Evolutionary conservation across 306 rosid genomes (phyloP).

Genomic region (Hippophae gyantsensis): DNA sequence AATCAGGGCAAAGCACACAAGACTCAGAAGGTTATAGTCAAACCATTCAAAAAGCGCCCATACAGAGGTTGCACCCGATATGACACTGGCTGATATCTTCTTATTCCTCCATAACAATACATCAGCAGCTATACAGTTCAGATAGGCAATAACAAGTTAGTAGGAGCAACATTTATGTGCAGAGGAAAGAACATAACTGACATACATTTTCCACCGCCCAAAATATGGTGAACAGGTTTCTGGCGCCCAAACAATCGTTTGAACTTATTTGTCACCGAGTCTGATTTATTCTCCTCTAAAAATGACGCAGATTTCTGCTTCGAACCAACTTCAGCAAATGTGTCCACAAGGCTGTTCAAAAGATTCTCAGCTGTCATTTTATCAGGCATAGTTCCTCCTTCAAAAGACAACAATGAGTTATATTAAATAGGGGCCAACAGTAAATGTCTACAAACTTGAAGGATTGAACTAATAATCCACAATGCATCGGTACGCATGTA

Average conservation of each 20-base stretch:
- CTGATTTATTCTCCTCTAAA: slow-evolving; percentile 52
- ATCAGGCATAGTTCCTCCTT: slow-evolving; percentile 57
- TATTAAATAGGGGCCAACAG: slow-evolving; percentile 2
- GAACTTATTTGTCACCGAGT: slow-evolving; percentile 36
- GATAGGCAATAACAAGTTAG: slow-evolving; percentile 9
- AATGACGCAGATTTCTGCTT: slow-evolving; percentile 39
- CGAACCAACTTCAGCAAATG: slow-evolving; percentile 34
- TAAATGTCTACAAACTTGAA: slow-evolving; percentile 8
- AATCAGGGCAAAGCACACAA: slow-evolving; percentile 48
- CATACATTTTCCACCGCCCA: slow-evolving; percentile 94
- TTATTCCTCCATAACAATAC: slow-evolving; percentile 95
- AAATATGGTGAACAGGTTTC: slow-evolving; percentile 63
- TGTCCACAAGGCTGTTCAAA: slow-evolving; percentile 41
- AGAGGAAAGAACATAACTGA: slow-evolving; percentile 1
- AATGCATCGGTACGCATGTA: too few relatives aligned
- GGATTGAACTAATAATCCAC: background rate
- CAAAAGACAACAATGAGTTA: slow-evolving; percentile 1
- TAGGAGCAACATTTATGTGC: slow-evolving; percentile 3
- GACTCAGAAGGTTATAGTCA: slow-evolving; percentile 61
- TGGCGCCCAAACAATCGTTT: slow-evolving; percentile 76
- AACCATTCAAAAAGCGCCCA: slow-evolving; percentile 98
- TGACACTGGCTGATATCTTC: slow-evolving; percentile 78
- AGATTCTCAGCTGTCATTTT: slow-evolving; percentile 46
- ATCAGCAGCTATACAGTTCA: slow-evolving; percentile 69
- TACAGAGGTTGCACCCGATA: slow-evolving; percentile 52